phyloP scores from a whole-genome alignment of 2,329 filamentous ascomycete species.

The Alternaria brassicicola region DNA sequence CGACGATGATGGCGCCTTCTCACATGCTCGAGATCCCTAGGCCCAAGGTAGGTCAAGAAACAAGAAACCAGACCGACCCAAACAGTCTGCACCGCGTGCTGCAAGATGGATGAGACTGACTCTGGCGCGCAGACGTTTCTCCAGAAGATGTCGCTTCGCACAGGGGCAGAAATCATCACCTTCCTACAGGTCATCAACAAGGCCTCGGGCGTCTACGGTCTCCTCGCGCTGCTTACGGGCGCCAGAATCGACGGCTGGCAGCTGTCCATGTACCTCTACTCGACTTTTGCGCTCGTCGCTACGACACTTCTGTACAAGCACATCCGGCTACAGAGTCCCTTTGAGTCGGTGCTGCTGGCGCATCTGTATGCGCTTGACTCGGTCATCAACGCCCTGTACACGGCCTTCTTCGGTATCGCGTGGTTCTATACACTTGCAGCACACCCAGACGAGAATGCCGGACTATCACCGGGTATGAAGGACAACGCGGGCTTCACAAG shows the following conservation, averaged over 20 bases:
- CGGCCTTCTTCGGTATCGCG: conserved; percentile 76
- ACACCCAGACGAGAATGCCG: conserved; percentile 53
- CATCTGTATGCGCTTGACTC: conserved; percentile 88
- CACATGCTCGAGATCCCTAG: conserved; percentile 48
- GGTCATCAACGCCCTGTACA: conserved; percentile 80
- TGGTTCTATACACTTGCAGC: conserved; percentile 82
- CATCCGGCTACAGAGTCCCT: conserved; percentile 76
- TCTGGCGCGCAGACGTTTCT: conserved; percentile 71
- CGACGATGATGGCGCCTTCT: conserved; percentile 41
- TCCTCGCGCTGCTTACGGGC: conserved; percentile 87
- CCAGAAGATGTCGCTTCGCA: conserved; percentile 83
- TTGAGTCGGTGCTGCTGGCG: conserved; percentile 80
- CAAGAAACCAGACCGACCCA: conserved; percentile 5
- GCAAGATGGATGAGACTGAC: conserved; percentile 20
- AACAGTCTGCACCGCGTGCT: neutral
- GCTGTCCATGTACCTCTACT: conserved; percentile 91
- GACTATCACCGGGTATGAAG: conserved; percentile 61
- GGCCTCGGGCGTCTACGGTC: conserved; percentile 85
- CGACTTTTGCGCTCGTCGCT: conserved; percentile 70
- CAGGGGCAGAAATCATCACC: conserved; percentile 83
- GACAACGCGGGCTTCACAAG: conserved; percentile 69
- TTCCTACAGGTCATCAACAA: conserved; percentile 89
- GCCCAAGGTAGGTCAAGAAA: conserved; percentile 41
- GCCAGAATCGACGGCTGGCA: conserved; percentile 82
- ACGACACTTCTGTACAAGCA: conserved; percentile 76